phyloP scores from a whole-genome alignment of 441 rosid genomes.

The Raphanus hybrid region DNA sequence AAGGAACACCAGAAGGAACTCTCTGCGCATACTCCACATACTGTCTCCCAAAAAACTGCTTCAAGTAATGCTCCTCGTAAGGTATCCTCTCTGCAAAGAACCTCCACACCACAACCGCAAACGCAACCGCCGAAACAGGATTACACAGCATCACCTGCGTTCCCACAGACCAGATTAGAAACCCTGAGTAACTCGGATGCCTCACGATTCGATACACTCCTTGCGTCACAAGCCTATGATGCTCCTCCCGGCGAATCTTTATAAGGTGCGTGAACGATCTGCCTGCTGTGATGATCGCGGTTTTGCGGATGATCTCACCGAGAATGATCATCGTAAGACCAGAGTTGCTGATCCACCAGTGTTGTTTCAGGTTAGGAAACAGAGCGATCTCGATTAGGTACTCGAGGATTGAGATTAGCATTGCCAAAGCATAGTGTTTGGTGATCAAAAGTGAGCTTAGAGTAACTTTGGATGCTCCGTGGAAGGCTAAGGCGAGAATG shows the following conservation, averaged over 20 bases:
- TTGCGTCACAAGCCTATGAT: constrained; percentile 62
- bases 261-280: constrained; percentile 74
- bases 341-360: constrained; percentile 65
- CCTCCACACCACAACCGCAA: constrained; percentile 66
- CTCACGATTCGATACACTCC: constrained; percentile 67
- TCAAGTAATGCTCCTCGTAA: constrained; percentile 63
- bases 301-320: constrained; percentile 70
- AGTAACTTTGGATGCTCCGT: constrained; percentile 67
- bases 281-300: constrained; percentile 81
- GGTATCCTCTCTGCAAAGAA: constrained; percentile 70
- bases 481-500: constrained; percentile 57
- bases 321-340: constrained; percentile 50
- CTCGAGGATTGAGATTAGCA: constrained; percentile 66
- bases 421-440: constrained; percentile 61
- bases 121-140: constrained; percentile 67
- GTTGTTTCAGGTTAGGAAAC: constrained; percentile 67
- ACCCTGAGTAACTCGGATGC: constrained; percentile 82
- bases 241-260: constrained; percentile 59
- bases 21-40: constrained; percentile 61
- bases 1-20: constrained; percentile 79
- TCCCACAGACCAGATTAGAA: constrained; percentile 78
- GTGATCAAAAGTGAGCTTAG: constrained; percentile 68
- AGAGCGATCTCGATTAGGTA: constrained; percentile 55
- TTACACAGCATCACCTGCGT: constrained; percentile 87
- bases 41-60: constrained; percentile 63